These are phyloP conservation scores for Heliamphora exappendiculata DNA, from an alignment of 148 eudicot species.

Conservation along the genomic window DNA sequence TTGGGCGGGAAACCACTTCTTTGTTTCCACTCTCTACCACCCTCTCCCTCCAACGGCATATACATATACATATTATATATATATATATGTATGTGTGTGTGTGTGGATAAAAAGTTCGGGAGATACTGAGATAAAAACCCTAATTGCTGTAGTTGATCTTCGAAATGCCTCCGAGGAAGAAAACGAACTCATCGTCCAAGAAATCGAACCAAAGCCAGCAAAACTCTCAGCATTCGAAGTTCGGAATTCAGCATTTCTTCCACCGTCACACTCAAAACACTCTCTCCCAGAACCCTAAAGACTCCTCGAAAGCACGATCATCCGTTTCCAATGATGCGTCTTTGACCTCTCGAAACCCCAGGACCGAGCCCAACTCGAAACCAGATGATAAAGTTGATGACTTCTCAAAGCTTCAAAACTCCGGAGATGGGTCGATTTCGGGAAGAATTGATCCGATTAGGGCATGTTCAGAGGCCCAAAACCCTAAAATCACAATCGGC, in stretches of 20 bases:
- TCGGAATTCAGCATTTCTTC: slow-evolving; percentile 93
- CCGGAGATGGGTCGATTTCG: slow-evolving; percentile 7
- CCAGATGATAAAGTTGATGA: neutral
- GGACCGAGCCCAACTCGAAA: slow-evolving; percentile 2
- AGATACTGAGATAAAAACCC: neutral
- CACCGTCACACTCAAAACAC: slow-evolving; percentile 53
- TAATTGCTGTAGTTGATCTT: neutral
- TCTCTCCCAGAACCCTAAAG: slow-evolving; percentile 23
- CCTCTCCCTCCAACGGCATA: neutral
- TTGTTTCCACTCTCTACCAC: neutral
- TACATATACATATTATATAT: neutral
- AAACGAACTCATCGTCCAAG: slow-evolving; percentile 38
- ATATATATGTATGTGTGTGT: neutral
- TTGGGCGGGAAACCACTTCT: slow-evolving; percentile 1
- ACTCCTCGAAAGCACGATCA: neutral
- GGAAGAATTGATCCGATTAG: neutral
- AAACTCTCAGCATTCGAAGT: slow-evolving; percentile 56
- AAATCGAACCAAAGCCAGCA: slow-evolving; percentile 41
- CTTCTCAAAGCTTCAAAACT: neutral
- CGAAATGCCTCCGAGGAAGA: slow-evolving; percentile 70
- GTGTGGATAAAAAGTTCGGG: neutral
- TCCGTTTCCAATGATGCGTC: slow-evolving; percentile 3
- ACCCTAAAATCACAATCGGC: neutral
- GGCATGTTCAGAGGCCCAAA: slow-evolving; percentile 7
- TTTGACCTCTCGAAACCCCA: slow-evolving; percentile 7